phyloP scores from a whole-genome alignment of 768 basidiomycete species.

The Myochromella boudieri region DNA sequence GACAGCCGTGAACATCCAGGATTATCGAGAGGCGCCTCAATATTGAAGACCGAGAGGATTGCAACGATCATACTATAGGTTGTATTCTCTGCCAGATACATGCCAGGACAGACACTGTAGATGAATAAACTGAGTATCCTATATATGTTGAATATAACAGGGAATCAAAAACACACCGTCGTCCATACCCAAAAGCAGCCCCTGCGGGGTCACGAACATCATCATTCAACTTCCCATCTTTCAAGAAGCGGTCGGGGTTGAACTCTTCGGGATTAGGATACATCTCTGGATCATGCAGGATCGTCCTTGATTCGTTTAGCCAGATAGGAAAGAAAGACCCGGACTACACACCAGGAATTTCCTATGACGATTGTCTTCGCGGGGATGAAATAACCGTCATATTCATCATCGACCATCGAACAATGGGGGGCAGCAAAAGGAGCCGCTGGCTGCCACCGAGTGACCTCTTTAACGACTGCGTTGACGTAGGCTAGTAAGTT shows the following conservation, averaged over 20 bases:
- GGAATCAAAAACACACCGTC: too few relatives aligned
- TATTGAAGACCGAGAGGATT: slow-evolving; percentile 48
- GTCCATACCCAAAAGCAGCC: slow-evolving; percentile 52
- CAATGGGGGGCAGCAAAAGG: background rate
- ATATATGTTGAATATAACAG: too few relatives aligned
- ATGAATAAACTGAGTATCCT: too few relatives aligned
- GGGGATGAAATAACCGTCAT: background rate
- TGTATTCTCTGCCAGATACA: slow-evolving; percentile 52
- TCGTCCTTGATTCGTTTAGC: slow-evolving; percentile 36
- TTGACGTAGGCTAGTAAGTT: background rate
- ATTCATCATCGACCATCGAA: background rate
- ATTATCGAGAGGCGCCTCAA: slow-evolving; percentile 43
- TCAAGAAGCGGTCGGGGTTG: slow-evolving; percentile 46
- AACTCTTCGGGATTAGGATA: slow-evolving; percentile 52
- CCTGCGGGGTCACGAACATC: slow-evolving; percentile 39
- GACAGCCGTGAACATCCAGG: slow-evolving; percentile 45
- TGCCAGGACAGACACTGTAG: slow-evolving; percentile 47
- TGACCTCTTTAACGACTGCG: background rate
- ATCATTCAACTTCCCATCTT: slow-evolving; percentile 28
- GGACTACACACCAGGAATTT: background rate
- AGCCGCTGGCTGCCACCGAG: background rate
- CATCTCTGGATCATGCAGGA: slow-evolving; percentile 47
- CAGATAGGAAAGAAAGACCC: background rate
- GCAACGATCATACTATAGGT: slow-evolving; percentile 42
- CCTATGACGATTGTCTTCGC: background rate